Evolutionary conservation across 2,329 filamentous ascomycete genomes (phyloP), one percentile per base, ranked within the genome.

Genomic region (Talaromyces sp.): DNA sequence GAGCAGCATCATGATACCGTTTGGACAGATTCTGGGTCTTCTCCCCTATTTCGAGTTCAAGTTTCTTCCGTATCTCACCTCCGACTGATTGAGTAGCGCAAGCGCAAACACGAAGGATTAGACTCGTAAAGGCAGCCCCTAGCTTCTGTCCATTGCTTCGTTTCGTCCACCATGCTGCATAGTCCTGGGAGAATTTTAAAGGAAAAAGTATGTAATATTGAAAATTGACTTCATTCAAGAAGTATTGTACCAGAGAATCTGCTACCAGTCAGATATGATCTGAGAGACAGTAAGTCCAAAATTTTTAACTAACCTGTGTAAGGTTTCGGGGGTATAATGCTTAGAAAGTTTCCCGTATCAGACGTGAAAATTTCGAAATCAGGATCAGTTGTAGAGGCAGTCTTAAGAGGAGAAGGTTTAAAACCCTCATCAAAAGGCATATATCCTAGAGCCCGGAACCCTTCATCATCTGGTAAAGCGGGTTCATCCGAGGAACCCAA

Each of bases 191-290:
- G 48, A 81, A 79, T 1, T 74, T 74, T 3, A 77, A 75, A 2
- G 76, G 77, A 59, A 81, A 81, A 8, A 81, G 71, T 43, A 74
- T 67, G 61, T 75, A 80, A 62, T 81, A 81, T 31, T 77, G 75
- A 57, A 77, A 75, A 59, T 82, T 81, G 48, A 76, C 74, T 4
- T 74, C 72, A 52, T 68, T 70, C 8, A 81, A 69, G 62, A 77
- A 82, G 62, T 79, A 74, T 52, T 81, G 78, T 1, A 81, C 72
- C 17, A 82, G 70, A 2, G 74, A 70, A 60, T 81, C 79, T 80
- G 54, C n/a, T 29, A 32, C 1, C n/a, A 5, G 19, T 17, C 64
- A 21, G 67, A 58, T 19, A 57, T 9, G 14, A 10, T 35, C 27
- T 26, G 31, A 10, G 19, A 54, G 19, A 7, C 11, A 38, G 7